Evolutionary conservation across 2,329 filamentous ascomycete species (phyloP), one percentile per base, ranked within the genome.

Genomic region (Fusarium nodosum): DNA sequence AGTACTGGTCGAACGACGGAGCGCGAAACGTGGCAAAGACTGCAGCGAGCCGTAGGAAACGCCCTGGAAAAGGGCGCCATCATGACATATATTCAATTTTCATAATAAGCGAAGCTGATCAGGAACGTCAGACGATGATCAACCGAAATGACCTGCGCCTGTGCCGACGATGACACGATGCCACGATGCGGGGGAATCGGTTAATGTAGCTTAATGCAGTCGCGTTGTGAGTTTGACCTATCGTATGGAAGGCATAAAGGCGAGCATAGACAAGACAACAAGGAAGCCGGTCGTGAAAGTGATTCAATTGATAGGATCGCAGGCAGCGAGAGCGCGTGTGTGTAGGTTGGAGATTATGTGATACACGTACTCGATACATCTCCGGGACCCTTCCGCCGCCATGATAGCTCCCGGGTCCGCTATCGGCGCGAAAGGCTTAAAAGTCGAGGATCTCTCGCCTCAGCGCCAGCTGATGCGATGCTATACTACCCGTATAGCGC

Each of bases 11-110:
- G 66, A 31, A 59, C 18, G 20, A 55, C 44, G 41, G 56, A 53
- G 48, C 41, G 60, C 31, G 68, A 65, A 24, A 56, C 53, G 36
- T 56, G 53, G 39, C 62, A 62, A 28, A 69, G 39, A 38, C 61
- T 60, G 33, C 68, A 56, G 42, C 60, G 66, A 46, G 64, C 59
- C 28, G 24, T 53, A 61, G 71, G 60, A 52, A 75, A 41, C 28
- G 64, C 72, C 73, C 73, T 71, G 36, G 71, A 45, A 33, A 70
- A 74, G 66, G 73, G 73, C 64, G 56, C 38, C 73, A 75, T 75
- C 60, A 54, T 69, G 30, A 47, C 57, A 51, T 68, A 55, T 64
- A 59, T 58, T 28, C 54, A 53, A 61, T 48, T 67, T 60, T 63
- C 73, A 75, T 75, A 74, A 69, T 72, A 70, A 38, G 26, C n/a